Evolutionary conservation across 306 rosid genomes (phyloP), one percentile per base, ranked within the genome.

Genomic region (Crataegus laevigata): DNA sequence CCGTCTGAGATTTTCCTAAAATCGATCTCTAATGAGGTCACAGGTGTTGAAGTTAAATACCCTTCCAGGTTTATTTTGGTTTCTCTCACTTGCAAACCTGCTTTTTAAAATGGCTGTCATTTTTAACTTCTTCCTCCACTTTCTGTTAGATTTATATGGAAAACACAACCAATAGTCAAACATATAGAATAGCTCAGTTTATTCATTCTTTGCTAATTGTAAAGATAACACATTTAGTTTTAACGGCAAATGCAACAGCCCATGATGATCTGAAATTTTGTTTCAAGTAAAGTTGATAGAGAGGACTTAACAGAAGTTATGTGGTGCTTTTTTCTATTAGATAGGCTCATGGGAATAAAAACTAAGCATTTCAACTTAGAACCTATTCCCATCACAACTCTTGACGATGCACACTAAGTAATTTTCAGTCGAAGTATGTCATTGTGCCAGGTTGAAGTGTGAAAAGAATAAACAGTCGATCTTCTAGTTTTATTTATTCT

Each of bases 1-100:
- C 99, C 99, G 3, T 88, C 96, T 5, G 99, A 94, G 96, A 89
- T 92, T 17, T 88, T 94, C 75, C 84, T 94, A 82, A 89, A 87
- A 74, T 89, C 99, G 4, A 89, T 94, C 42, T 74, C 97, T 3
- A 92, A 88, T 73, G 99, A 92, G 36, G 79, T 86, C 76, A 87
- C 93, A n/a, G 66, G 84, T 42, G 86, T 94, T 77, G 92, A 94
- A 84, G 75, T 92, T 68, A 72, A 89, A 76, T 94, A 92, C 88
- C 99, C 97, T 11, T 80, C 92, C 28, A 92, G 97, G 99, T 94
- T 80, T 78, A 80, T 61, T 34, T 22, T 68, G 42, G 77, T 79
- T 82, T 71, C 36, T 75, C 58, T 71, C n/a, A 18, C 36, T 62
- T 72, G 68, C 24, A 10, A 13, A 40, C 9, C 67, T 72, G 76